These are phyloP conservation scores for Sicyos edulis DNA, from an alignment of 306 rosid species.

Conservation along the genomic window DNA sequence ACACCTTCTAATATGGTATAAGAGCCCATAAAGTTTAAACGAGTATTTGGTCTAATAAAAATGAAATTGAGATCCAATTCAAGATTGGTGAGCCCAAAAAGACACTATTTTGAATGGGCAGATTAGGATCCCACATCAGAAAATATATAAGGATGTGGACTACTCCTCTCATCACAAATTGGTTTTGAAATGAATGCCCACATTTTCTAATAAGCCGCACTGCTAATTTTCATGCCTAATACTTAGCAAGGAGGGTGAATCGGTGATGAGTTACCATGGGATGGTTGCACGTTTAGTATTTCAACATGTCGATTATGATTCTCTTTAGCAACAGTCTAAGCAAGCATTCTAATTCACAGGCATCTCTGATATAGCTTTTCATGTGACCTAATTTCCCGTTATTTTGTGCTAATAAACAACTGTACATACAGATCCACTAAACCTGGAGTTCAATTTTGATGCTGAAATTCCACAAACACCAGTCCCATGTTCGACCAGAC, in stretches of 20 bases:
- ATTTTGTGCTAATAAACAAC: neutral
- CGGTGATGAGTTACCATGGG: neutral
- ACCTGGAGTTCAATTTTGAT: constrained; percentile 43
- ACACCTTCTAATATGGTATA: no score
- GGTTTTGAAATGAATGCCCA: no score
- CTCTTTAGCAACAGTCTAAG: neutral
- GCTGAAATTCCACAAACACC: constrained; percentile 54
- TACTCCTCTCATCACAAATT: no score
- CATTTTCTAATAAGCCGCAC: no score
- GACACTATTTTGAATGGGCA: no score
- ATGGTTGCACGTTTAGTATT: neutral
- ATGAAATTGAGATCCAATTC: no score
- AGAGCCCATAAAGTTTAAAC: no score
- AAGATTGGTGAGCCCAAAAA: no score
- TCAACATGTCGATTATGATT: neutral
- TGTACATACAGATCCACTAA: constrained; percentile 29
- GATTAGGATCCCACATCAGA: no score
- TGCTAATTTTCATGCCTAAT: neutral
- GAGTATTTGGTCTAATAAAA: no score
- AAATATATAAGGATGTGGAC: no score
- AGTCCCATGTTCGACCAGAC: constrained; percentile 39
- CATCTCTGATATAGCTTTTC: neutral
- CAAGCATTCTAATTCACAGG: constrained; percentile 12
- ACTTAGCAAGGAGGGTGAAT: neutral
- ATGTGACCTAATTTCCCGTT: neutral